Conservation (phyloP, 2,329 filamentous ascomycete genomes). For the Penicillium digitatum region DNA sequence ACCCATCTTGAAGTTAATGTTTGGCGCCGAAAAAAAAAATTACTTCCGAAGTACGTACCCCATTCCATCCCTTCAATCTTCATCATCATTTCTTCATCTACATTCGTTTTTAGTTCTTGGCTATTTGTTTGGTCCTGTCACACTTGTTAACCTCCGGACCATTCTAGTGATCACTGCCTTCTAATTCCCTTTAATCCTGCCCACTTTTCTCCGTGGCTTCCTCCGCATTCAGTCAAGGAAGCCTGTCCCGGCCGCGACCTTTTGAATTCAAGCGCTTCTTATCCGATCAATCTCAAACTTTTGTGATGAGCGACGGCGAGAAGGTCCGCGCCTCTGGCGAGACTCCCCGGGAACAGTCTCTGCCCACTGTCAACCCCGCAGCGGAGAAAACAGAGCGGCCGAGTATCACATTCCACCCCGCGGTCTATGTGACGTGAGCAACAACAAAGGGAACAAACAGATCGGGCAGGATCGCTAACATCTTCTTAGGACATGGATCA, state of each 20-base stretch:
- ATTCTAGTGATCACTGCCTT: slow-evolving; percentile 22
- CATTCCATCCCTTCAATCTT: slow-evolving; percentile 22
- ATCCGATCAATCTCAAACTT: slow-evolving; percentile 37
- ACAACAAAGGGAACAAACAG: background rate
- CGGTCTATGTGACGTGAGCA: slow-evolving; percentile 71
- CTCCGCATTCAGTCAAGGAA: slow-evolving; percentile 42
- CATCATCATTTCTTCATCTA: slow-evolving; percentile 27
- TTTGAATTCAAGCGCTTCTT: slow-evolving; percentile 49
- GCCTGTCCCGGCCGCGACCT: slow-evolving; percentile 44
- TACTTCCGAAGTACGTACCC: slow-evolving; percentile 17
- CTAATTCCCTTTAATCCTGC: slow-evolving; percentile 9
- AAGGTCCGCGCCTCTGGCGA: slow-evolving; percentile 83
- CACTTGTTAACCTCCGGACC: slow-evolving; percentile 11
- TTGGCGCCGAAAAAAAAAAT: slow-evolving; percentile 11
- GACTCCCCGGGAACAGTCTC: slow-evolving; percentile 48
- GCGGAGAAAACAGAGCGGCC: slow-evolving; percentile 63
- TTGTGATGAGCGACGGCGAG: slow-evolving; percentile 65
- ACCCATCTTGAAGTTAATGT: background rate
- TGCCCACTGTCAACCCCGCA: slow-evolving; percentile 77
- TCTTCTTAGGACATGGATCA: slow-evolving; percentile 73
- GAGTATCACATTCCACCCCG: slow-evolving; percentile 67
- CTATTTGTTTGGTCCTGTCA: slow-evolving; percentile 9
- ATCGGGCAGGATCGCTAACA: slow-evolving; percentile 14
- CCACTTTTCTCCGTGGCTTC: slow-evolving; percentile 39
- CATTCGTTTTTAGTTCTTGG: slow-evolving; percentile 11